Percentiles rank a stretch among this genome's conserved stretches.
Evolutionary conservation across 2,329 filamentous ascomycete genomes (phyloP).

Genomic region (Aspergillus fumigatiaffinis): DNA sequence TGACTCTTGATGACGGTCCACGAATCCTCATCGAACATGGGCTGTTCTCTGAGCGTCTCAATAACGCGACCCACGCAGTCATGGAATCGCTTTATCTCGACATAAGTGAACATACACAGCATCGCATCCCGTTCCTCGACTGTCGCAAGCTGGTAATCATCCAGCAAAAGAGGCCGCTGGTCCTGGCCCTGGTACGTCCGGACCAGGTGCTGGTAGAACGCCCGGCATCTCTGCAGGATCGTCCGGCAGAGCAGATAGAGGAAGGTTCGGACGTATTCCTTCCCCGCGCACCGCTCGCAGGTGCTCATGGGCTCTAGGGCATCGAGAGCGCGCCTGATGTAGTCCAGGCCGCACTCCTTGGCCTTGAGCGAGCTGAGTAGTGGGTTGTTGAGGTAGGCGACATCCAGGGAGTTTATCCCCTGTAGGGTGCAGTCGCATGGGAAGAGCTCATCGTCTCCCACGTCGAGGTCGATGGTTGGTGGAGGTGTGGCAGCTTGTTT

Average conservation of each 20-base stretch:
- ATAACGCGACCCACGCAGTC: neutral
- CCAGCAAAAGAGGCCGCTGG: neutral
- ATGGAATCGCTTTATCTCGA: constrained; percentile 4
- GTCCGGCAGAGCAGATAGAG: constrained; percentile 1
- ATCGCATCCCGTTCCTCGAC: neutral
- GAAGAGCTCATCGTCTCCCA: neutral
- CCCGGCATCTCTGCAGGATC: constrained; percentile 1
- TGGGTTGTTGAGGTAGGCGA: neutral
- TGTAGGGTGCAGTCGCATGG: neutral
- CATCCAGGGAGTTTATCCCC: neutral
- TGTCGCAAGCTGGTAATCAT: neutral
- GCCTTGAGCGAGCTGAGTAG: neutral
- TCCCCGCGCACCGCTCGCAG: constrained; percentile 1
- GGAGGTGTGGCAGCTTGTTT: neutral
- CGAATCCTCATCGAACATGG: constrained; percentile 4
- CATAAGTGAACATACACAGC: neutral
- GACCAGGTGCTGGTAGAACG: constrained; percentile 1
- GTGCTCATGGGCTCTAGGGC: constrained; percentile 6
- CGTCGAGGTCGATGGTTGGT: neutral
- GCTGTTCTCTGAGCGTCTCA: neutral
- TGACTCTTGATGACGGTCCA: constrained; percentile 2
- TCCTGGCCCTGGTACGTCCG: neutral
- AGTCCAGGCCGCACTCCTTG: constrained; percentile 1
- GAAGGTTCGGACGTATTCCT: neutral
- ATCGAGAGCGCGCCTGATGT: neutral